Evolutionary conservation across 2,329 filamentous ascomycete species (phyloP), one percentile per base, ranked within the genome.

Genomic region (Blumeriella jaapii): DNA sequence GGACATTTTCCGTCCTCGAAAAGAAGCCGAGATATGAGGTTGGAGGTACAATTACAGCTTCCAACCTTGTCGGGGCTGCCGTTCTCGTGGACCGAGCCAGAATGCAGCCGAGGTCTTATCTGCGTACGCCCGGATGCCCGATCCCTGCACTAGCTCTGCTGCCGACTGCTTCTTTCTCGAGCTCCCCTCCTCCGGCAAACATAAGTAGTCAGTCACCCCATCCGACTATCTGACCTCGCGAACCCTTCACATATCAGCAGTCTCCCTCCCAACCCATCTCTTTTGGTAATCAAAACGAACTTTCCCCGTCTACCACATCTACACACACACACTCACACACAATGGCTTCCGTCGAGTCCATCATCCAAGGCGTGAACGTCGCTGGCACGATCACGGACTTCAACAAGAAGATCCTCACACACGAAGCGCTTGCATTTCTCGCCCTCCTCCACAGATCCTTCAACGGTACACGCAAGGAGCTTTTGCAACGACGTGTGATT

Each of bases 391-490:
- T 96, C 56, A 77, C 76, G 55, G 76, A 89, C 40, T 67, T 79
- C 51, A 80, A 87, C 60, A 77, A 76, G 65, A 89, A 93, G 70
- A 93, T 98, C 59, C 74, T 96, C 48, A 94, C 78, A 45, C 89
- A 86, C 52, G 74, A 93, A 48, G 89, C 89, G 37, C 78, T 84
- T 47, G 82, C 85, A 45, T 98, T 96, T 69, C 75, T 98, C 42
- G 83, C 89, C 23, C 78, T 95, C 46, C 75, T 98, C 54, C 91
- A 98, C 67, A 81, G 89, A 57, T 85, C 86, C 47, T 96, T 96
- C 72, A 93, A 96, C 61, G 65, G 61, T 46, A 89, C 80, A 37
- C 83, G 91, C 62, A 94, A 94, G 69, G 68, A 71, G 31, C 76
- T 98, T 27, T 75, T 98, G 36, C 80, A 95, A 64, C 78, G 86